Evolutionary conservation across 1,284 basidiomycete genomes (phyloP), one percentile per base, ranked within the genome.

Genomic region (Ustilago esculenta): DNA sequence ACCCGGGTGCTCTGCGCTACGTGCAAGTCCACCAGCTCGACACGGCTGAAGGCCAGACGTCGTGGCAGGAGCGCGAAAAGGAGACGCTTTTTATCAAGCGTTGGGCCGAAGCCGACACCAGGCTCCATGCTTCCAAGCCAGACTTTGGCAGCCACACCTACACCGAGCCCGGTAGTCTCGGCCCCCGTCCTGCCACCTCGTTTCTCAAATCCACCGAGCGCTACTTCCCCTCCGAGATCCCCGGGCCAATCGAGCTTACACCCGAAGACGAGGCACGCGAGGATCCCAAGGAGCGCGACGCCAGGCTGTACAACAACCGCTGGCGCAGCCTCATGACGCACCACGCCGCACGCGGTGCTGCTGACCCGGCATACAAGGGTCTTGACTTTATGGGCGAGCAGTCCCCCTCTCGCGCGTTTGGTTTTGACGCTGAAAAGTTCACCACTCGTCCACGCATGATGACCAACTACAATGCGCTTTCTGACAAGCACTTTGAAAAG

Each of bases 381-480:
- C 29, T 71, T 8, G 68, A 71, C 36, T 72, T 55, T 30, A 47
- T 67, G 43, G 69, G 69, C 40, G 68, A 71, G 32, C 63, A 63
- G 30, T 51, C 63, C 5, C 34, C 46, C 21, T 55, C 54, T 15
- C 43, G 44, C 2, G 63, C 63, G 0, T 73, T 70, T 17, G 71
- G 71, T 0, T 60, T 51, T 11, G 60, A 65, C 37, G 53, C 48
- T 12, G 61, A 69, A 23, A 59, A 65, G 30, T 79, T 67, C 52
- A 61, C 65, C 21, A 63, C 59, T n/a, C 51, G 51, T 2, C 55
- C 68, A 10, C 49, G 70, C 11, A 69, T 77, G 52, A 67, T 74
- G 52, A 68, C 68, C 53, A 75, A 79, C 67, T 79, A 75, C 72
- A 65, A 75, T 40, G 67, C 72, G 0, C 55, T 77, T 33, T 41